Evolutionary conservation across 2,329 filamentous ascomycete species (phyloP).

Genomic region (Ascochyta clinopodiicola): DNA sequence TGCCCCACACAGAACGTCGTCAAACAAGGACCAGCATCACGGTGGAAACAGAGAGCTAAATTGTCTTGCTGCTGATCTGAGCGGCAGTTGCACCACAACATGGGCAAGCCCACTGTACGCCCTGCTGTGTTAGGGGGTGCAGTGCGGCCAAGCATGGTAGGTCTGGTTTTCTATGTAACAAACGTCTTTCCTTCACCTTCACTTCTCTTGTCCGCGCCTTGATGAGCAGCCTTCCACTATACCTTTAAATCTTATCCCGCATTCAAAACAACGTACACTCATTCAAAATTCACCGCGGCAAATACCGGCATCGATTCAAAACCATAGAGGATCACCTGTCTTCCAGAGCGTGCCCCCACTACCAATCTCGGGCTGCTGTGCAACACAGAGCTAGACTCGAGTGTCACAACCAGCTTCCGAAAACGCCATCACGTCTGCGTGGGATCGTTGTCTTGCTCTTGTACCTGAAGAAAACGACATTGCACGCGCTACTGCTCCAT

Average conservation of each 20-base stretch:
- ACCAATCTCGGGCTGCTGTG: slow-evolving; percentile 26
- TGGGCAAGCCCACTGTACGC: slow-evolving; percentile 5
- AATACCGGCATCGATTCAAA: slow-evolving; percentile 18
- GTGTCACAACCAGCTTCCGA: slow-evolving; percentile 13
- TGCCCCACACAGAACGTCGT: slow-evolving; percentile 18
- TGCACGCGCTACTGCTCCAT: background rate
- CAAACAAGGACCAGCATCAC: slow-evolving; percentile 8
- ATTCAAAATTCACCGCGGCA: slow-evolving; percentile 3
- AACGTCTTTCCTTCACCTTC: slow-evolving; percentile 9
- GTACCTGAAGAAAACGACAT: slow-evolving; percentile 9
- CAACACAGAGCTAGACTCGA: slow-evolving; percentile 20
- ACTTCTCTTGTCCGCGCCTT: slow-evolving; percentile 23
- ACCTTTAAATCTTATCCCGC: background rate
- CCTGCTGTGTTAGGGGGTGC: slow-evolving; percentile 11
- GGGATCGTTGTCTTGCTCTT: background rate
- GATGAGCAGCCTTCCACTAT: slow-evolving; percentile 22
- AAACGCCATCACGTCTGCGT: slow-evolving; percentile 5
- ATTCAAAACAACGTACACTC: slow-evolving; percentile 5
- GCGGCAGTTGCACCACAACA: slow-evolving; percentile 10
- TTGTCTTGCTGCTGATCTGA: slow-evolving; percentile 13
- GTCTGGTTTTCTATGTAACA: slow-evolving; percentile 4
- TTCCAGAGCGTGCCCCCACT: slow-evolving; percentile 20
- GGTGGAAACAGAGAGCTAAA: slow-evolving; percentile 16
- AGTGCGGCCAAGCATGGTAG: background rate
- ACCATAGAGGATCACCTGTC: slow-evolving; percentile 14